phyloP scores from a whole-genome alignment of 2,329 filamentous ascomycete genomes.

The Trichoderma sp. region DNA sequence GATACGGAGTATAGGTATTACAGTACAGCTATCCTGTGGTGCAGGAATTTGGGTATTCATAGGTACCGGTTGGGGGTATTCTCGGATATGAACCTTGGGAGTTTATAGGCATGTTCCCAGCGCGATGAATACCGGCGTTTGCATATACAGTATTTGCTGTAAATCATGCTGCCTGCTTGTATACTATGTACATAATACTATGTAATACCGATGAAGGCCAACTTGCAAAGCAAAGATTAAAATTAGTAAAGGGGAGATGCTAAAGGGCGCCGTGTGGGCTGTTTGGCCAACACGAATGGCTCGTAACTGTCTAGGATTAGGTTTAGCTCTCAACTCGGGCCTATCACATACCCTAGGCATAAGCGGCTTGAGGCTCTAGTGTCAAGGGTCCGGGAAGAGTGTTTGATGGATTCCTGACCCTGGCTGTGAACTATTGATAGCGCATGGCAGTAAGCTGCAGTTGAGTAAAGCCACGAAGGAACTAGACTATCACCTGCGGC shows the following conservation, averaged over 20 bases:
- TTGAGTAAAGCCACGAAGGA: neutral
- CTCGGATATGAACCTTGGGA: neutral
- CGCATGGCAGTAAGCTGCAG: neutral
- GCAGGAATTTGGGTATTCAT: neutral
- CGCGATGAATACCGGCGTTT: neutral
- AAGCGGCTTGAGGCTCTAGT: neutral
- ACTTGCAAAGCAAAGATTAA: neutral
- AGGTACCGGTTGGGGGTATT: neutral
- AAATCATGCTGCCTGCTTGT: neutral
- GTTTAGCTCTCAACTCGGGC: neutral
- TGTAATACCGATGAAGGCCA: neutral
- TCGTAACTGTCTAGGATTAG: neutral
- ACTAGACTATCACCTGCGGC: neutral
- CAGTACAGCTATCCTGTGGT: neutral
- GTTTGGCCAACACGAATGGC: neutral
- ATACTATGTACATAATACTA: too few species aligned
- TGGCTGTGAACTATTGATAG: conserved; percentile 13
- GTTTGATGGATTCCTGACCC: neutral
- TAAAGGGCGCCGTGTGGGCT: neutral
- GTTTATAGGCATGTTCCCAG: neutral
- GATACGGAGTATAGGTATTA: too few species aligned
- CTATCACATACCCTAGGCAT: conserved; percentile 4
- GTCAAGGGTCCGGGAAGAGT: neutral
- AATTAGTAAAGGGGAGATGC: neutral
- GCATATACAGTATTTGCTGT: neutral